These are phyloP conservation scores for Cyberlindnera petersonii DNA, from an alignment of 805 yeast species.

Conservation along the genomic window DNA sequence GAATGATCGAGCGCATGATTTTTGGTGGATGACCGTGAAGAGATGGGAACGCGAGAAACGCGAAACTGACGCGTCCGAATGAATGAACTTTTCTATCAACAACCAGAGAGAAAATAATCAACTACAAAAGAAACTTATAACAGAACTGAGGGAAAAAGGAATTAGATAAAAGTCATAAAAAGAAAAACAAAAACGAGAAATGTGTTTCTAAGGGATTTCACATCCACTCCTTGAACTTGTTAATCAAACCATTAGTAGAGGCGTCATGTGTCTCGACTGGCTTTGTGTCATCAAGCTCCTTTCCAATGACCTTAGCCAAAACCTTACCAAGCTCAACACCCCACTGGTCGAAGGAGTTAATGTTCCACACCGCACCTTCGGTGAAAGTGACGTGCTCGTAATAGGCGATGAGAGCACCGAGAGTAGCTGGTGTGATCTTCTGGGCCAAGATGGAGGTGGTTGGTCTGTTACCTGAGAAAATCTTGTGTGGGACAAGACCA, in stretches of 20 bases:
- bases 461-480: constrained; percentile 97
- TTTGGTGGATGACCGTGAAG: constrained; percentile 6
- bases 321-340: constrained; percentile 99
- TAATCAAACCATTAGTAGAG: constrained; percentile 88
- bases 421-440: constrained; percentile 92
- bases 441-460: constrained; percentile 95
- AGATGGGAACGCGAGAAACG: too few species aligned
- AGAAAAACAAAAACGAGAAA: neutral
- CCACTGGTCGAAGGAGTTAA: constrained; percentile 99
- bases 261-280: constrained; percentile 73
- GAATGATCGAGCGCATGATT: neutral
- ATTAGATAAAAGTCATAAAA: too few species aligned
- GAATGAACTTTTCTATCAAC: too few species aligned
- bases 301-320: constrained; percentile 91
- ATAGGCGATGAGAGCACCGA: constrained; percentile 96
- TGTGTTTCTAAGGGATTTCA: too few species aligned
- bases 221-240: constrained; percentile 88
- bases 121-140: too few species aligned
- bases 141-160: too few species aligned
- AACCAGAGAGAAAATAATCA: too few species aligned
- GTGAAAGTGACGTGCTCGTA: constrained; percentile 96
- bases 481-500: constrained; percentile 88
- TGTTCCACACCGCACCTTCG: constrained; percentile 99
- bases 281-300: constrained; percentile 67
- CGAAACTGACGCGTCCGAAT: constrained; percentile 4